Evolutionary conservation across 441 rosid species (phyloP), one percentile per base, ranked within the genome.

Genomic region (Gossypium schwendimanii): DNA sequence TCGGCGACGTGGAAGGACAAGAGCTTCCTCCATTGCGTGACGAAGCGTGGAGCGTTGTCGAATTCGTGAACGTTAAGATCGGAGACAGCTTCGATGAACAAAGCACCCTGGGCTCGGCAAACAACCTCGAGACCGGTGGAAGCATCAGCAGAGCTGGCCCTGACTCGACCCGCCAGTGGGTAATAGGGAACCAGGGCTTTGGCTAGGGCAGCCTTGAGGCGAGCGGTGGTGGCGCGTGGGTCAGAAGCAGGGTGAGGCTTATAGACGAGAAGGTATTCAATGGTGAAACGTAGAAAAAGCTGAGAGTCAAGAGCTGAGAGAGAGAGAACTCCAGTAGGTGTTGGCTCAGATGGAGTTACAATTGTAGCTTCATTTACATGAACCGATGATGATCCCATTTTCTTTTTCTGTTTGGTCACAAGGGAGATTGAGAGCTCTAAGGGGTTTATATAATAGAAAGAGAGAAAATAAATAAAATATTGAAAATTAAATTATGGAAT

Each of bases 301-400:
- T 93, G 98, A 49, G 98, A 89, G 74, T 93, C 98, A 28, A 93
- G 86, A 72, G 92, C 82, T 10, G 97, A 93, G 60, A 93, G 91
- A 54, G 89, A 45, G 15, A 93, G 86, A 62, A 91, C 57, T 6
- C 75, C 66, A 62, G 79, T 39, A 3, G 97, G 95, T 12, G 93
- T 91, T 57, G 89, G 80, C 53, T 82, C 88, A 24, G 84, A 69
- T 12, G 98, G 97, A 15, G 82, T 74, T 52, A 93, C 73, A 8
- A 89, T 76, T 6, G 73, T 64, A 15, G 81, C 92, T 52, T 87
- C 92, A 58, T 78, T 86, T 69, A 88, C 81, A 54, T 81, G 82
- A 70, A 89, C 83, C 11, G 76, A 72, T 45, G 73, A 76, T 55
- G 73, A 76, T 55, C 87, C 91, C 94, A 90, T 88, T 20, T 55